Percentiles rank a stretch among this genome's conserved stretches.
phyloP scores from a whole-genome alignment of 352 stramenopile genomes.

The Phytophthora multivora region DNA sequence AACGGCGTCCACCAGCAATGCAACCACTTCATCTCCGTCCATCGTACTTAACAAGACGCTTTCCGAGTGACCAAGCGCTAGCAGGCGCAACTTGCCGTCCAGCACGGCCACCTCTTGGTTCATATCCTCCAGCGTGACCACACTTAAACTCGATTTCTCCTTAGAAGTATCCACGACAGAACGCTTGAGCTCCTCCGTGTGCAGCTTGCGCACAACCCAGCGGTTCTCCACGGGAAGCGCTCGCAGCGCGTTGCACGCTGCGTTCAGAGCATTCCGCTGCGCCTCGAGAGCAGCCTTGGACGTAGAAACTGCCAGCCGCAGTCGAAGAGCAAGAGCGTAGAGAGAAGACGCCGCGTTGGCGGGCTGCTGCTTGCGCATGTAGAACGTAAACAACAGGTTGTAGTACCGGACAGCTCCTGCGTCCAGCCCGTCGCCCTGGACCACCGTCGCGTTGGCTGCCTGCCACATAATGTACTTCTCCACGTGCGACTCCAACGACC shows the following conservation, averaged over 20 bases:
- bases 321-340: conserved; percentile 55
- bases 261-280: conserved; percentile 69
- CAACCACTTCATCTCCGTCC: conserved; percentile 57
- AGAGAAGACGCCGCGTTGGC: conserved; percentile 67
- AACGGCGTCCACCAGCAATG: conserved; percentile 57
- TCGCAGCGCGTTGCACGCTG: conserved; percentile 49
- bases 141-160: conserved; percentile 34
- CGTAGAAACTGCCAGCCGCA: conserved; percentile 47
- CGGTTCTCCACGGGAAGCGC: conserved; percentile 48
- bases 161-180: conserved; percentile 11
- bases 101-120: conserved; percentile 58
- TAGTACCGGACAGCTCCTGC: conserved; percentile 57
- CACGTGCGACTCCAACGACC: conserved; percentile 55
- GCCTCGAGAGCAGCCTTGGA: conserved; percentile 48
- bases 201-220: conserved; percentile 77
- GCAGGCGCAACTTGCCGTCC: conserved; percentile 65
- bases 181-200: conserved; percentile 56
- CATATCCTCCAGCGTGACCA: conserved; percentile 72
- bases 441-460: conserved; percentile 69
- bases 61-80: conserved; percentile 56
- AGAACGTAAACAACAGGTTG: conserved; percentile 76
- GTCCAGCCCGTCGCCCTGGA: conserved; percentile 41
- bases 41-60: conserved; percentile 65
- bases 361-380: conserved; percentile 63
- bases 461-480: conserved; percentile 80